Base-by-base conservation (phyloP, 169 alveolate genomes). In the Cryptosporidium sp. region DNA sequence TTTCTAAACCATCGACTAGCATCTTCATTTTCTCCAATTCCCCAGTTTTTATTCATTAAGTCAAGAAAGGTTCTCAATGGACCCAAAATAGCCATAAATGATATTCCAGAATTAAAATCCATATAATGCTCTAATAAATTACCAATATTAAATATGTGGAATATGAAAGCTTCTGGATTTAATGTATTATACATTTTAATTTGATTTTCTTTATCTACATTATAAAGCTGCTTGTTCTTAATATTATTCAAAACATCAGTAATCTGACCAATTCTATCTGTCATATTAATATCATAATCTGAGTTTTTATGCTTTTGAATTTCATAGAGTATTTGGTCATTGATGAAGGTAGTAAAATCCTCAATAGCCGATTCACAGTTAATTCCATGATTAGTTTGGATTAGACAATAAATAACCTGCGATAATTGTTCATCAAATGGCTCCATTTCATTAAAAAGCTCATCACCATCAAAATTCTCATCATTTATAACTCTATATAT, bases 1-100 rank as follows among this genome's bases (percentile, higher is more conserved):
- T 31, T 80, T 33, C 65, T 33, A 44, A 80, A 65, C 89, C 73
- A 80, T 12, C 23, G 6, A 29, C 62, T 60, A 26, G 48, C 48
- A 21, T 80, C 60, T 61, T 65, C 45, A 31, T 72, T 48, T 39
- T 80, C 68, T 35, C 45, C 60, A 35, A 62, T 60, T 5, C 37
- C 62, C 89, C 89, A 80, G 31, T 80, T 70, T 26, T 80, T 80
- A 31, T 80, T 65, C 14, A 80, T 45, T 29, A 65, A 60, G 18
- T 80, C 89, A n/a, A 80, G 65, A 29, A 80, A 23, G 4, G 75
- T 80, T 48, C 89, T 80, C 8, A 80, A 18, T n/a, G 73, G 80
- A 3, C 60, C 16, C 42, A 60, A 29, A 26, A 80, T 26, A 23
- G n/a, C 62, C 39, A 62, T 80, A 39, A 44, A 80, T 8, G 89